Evolutionary conservation across 1,284 basidiomycete genomes (phyloP).

Genomic region (Amylostereum areolatum): DNA sequence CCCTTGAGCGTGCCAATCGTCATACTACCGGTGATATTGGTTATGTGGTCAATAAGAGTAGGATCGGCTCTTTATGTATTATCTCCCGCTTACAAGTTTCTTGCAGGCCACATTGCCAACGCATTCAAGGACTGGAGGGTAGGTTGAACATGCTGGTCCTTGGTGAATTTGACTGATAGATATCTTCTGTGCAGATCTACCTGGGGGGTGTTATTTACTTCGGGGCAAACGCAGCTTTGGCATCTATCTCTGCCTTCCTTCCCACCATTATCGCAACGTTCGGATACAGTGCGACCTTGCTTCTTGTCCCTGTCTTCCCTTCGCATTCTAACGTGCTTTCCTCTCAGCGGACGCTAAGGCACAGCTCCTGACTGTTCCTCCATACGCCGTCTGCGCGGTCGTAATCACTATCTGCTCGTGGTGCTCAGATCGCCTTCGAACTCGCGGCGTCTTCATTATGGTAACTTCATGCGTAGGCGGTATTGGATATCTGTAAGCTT

Average conservation of each 20-base stretch:
- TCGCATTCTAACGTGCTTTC: slow-evolving; percentile 1
- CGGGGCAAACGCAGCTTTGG: slow-evolving; percentile 73
- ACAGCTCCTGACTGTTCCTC: slow-evolving; percentile 74
- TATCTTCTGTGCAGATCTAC: slow-evolving; percentile 40
- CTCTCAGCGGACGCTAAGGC: slow-evolving; percentile 43
- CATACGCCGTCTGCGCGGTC: slow-evolving; percentile 69
- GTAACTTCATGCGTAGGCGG: slow-evolving; percentile 46
- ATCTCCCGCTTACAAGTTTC: slow-evolving; percentile 10
- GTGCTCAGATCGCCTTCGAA: slow-evolving; percentile 68
- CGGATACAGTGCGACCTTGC: slow-evolving; percentile 40
- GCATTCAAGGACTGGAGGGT: slow-evolving; percentile 73
- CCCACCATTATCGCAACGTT: slow-evolving; percentile 79
- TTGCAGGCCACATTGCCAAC: slow-evolving; percentile 52
- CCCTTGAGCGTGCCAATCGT: slow-evolving; percentile 70
- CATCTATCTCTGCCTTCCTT: slow-evolving; percentile 77
- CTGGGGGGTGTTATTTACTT: slow-evolving; percentile 64
- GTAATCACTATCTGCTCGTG: slow-evolving; percentile 61
- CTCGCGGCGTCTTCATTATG: slow-evolving; percentile 57
- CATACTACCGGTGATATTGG: slow-evolving; percentile 62
- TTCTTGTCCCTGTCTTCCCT: neutral
- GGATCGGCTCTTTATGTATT: slow-evolving; percentile 13
- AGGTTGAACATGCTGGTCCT: slow-evolving; percentile 14
- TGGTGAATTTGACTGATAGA: neutral
- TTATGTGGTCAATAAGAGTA: slow-evolving; percentile 61
- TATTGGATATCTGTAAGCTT: slow-evolving; percentile 59